Base-by-base conservation (phyloP, 1,284 basidiomycete genomes). In the Cerrena zonata region DNA sequence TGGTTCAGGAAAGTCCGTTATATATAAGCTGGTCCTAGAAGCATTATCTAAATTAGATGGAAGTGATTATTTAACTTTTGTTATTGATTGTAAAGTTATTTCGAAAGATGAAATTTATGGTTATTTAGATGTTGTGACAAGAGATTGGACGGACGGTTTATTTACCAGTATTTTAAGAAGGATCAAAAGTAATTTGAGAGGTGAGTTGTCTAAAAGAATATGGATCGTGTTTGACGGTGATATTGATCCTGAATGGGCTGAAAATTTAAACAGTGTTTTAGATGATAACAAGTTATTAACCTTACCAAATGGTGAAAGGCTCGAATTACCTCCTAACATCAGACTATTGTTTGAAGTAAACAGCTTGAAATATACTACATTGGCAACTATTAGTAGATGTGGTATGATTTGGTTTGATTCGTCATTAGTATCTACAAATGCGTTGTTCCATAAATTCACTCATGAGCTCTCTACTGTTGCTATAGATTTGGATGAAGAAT, bases 401-500 rank as follows among this genome's bases (percentile, higher is more conserved):
- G 96, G 96, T 68, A 99, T 99, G 96, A 95, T 99, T 62, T 99
- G 96, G 96, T 99, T 99, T 73, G 97, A 93, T 65, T 93, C 97
- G 54, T 94, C 97, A 56, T 86, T 95, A 45, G 85, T 99, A 26
- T 84, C 90, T 56, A 85, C 93, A 2, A 73, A 78, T 3, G 98
- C 99, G 96, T 82, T 97, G 26, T 97, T 90, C 69, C 80, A 80
- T 44, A 83, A 97, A 65, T 95, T 97, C 64, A 81, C 99, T 43
- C 79, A 83, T 45, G 84, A 85, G 0, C 76, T 98, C 27, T 78
- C 85, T 0, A 76, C 82, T 4, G 75, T 86, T 3, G 82, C 92
- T n/a, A 72, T 99, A 58, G 92, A 92, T 60, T 86, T 89, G 4
- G 91, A 94, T 52, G 94, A 96, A 52, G 95, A 98, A 53, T 94